Evolutionary conservation across 495 filamentous ascomycete species (phyloP).

Genomic region (Aspergillus cavernicola): DNA sequence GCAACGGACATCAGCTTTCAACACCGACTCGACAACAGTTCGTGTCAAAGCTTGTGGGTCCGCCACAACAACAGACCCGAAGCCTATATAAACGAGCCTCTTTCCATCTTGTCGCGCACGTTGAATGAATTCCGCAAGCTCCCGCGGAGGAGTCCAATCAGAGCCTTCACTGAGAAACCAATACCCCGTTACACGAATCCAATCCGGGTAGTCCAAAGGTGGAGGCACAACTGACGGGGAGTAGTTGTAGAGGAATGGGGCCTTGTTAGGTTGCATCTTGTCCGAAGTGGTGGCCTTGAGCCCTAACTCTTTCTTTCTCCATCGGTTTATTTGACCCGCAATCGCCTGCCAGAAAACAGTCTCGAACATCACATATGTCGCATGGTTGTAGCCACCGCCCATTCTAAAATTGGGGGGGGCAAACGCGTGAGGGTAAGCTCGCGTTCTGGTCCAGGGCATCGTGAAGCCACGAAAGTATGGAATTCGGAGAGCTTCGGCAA

Average conservation of each 20-base stretch:
- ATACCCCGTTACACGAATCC: constrained; percentile 95
- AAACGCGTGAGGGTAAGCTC: constrained; percentile 96
- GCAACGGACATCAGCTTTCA: constrained; percentile 90
- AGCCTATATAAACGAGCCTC: constrained; percentile 95
- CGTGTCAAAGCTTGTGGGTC: constrained; percentile 84
- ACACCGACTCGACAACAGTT: constrained; percentile 84
- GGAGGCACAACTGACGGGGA: constrained; percentile 87
- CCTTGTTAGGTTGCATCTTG: constrained; percentile 92
- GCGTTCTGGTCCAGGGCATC: constrained; percentile 97
- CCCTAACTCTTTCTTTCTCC: constrained; percentile 76
- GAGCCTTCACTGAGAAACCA: constrained; percentile 89
- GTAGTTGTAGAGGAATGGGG: constrained; percentile 97
- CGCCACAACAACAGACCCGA: constrained; percentile 92
- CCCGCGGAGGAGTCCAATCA: constrained; percentile 70
- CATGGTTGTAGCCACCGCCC: constrained; percentile 91
- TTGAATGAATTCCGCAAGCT: constrained; percentile 74
- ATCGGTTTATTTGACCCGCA: constrained; percentile 86
- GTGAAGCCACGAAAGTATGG: constrained; percentile 98
- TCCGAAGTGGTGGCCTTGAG: constrained; percentile 79
- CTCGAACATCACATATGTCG: constrained; percentile 96
- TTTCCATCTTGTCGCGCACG: constrained; percentile 76
- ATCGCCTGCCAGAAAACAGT: constrained; percentile 95
- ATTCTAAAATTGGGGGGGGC: constrained; percentile 90
- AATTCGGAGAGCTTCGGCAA: constrained; percentile 90
- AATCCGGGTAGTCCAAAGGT: constrained; percentile 93